Evolutionary conservation across 805 yeast species (phyloP).

Genomic region (Myxozyma nipponensis): DNA sequence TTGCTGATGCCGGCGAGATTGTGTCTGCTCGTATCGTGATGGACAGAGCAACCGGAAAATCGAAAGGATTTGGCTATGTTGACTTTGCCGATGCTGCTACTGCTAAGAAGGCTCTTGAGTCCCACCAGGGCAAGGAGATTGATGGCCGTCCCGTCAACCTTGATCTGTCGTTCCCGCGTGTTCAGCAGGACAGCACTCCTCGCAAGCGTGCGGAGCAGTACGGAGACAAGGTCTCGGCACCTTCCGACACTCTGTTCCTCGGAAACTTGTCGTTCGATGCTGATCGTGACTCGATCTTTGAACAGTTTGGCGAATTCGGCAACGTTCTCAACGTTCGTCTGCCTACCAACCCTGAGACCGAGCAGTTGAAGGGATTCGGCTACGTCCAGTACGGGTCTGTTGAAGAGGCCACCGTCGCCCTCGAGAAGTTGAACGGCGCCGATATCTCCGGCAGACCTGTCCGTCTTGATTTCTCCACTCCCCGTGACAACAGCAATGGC

Average conservation of each 20-base stretch:
- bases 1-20: conserved; percentile 79
- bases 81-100: conserved; percentile 73
- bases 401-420: conserved; percentile 88
- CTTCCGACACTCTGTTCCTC: conserved; percentile 92
- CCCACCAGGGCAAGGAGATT: conserved; percentile 87
- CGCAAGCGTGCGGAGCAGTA: conserved; percentile 79
- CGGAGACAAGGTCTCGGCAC: conserved; percentile 88
- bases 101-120: conserved; percentile 83
- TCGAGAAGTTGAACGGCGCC: conserved; percentile 83
- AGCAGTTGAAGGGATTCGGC: conserved; percentile 98
- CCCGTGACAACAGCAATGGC: conserved; percentile 57
- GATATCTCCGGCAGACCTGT: conserved; percentile 87
- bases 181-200: conserved; percentile 51
- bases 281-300: conserved; percentile 72
- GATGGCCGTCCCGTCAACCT: conserved; percentile 96
- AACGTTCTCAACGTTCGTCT: conserved; percentile 83
- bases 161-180: conserved; percentile 85
- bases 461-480: conserved; percentile 91
- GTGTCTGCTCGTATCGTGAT: conserved; percentile 84
- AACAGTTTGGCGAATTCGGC: conserved; percentile 73
- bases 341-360: conserved; percentile 98
- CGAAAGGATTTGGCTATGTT: conserved; percentile 84
- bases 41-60: conserved; percentile 88
- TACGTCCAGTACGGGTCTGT: conserved; percentile 85
- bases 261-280: conserved; percentile 94